Base-by-base conservation (phyloP, 441 rosid species). In the Francoa sonchifolia region DNA sequence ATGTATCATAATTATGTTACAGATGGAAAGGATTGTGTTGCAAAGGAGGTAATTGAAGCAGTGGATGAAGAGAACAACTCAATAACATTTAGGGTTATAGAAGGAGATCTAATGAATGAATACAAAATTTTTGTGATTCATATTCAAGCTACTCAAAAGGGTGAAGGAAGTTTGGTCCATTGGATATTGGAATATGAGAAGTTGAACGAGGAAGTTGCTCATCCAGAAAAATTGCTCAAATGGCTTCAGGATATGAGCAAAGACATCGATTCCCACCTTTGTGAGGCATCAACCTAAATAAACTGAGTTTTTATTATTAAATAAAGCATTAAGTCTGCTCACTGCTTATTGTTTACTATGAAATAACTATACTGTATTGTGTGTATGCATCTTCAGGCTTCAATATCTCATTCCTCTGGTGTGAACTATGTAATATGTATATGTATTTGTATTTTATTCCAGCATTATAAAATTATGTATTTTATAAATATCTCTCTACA, bases 31-130 rank as follows among this genome's bases (percentile, higher is more conserved):
- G 12, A 54, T 6, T 27, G 42, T 22, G 19, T 8, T 0, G 53
- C 50, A 8, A 65, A 59, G 62, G 66, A 55, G 43, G 6, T 43
- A 1, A 47, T 59, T 0, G 71, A 65, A 21, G 45, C 28, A 7
- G 42, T 59, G 27, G 62, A 65, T 4, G 41, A 50, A 1, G 48
- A 50, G 42, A 65, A 55, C 6, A 44, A 44, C 28, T 48, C 39
- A 0, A 56, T 55, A 1, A 44, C 44, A 3, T 63, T 28, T 31
- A 62, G 30, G 31, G 41, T 57, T 18, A 43, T 52, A 3, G 55
- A 56, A 35, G 68, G 68, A 0, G 48, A 62, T 35, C 41, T 62
- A 9, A 20, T 63, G 61, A 49, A 59, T 31, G 50, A 50, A 30
- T 63, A 55, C 49, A 56, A 55, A 48, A 52, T 23, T 52, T 51